Evolutionary conservation across 352 stramenopile species (phyloP).

Genomic region (Phytopythium sindhum): DNA sequence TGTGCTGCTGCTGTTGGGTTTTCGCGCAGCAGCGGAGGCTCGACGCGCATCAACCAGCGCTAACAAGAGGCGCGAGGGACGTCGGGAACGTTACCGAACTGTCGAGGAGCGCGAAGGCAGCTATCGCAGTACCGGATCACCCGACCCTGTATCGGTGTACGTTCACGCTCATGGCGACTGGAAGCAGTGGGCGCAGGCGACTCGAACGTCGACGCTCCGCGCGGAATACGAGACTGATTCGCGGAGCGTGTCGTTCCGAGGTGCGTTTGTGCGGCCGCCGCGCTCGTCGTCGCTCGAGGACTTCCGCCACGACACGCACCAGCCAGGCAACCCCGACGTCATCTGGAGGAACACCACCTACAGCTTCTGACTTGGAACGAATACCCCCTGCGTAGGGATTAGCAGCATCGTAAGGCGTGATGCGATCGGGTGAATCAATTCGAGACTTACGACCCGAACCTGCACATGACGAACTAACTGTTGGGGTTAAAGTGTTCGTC

Average conservation of each 20-base stretch:
- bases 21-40: not conserved
- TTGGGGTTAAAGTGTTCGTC: too few relatives aligned
- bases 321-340: slow-evolving; percentile 7
- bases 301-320: slow-evolving; percentile 23
- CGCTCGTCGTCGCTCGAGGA: slow-evolving; percentile 20
- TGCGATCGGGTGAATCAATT: not conserved
- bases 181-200: not conserved
- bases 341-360: slow-evolving; percentile 7
- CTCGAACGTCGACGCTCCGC: not conserved
- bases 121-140: not conserved
- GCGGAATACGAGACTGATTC: not conserved
- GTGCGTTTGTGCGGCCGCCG: not conserved
- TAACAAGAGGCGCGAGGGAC: not conserved
- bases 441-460: too few relatives aligned
- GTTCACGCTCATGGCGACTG: not conserved
- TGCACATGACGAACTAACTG: too few relatives aligned
- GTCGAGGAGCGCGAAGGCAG: not conserved
- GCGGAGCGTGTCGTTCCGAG: not conserved
- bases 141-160: not conserved
- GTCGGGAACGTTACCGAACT: not conserved
- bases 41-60: not conserved
- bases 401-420: too few relatives aligned
- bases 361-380: not conserved
- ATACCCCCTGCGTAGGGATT: too few relatives aligned
- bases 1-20: slow-evolving; percentile 1